Conservation (phyloP, 169 alveolate species). For the Theileria luwenshuni region DNA sequence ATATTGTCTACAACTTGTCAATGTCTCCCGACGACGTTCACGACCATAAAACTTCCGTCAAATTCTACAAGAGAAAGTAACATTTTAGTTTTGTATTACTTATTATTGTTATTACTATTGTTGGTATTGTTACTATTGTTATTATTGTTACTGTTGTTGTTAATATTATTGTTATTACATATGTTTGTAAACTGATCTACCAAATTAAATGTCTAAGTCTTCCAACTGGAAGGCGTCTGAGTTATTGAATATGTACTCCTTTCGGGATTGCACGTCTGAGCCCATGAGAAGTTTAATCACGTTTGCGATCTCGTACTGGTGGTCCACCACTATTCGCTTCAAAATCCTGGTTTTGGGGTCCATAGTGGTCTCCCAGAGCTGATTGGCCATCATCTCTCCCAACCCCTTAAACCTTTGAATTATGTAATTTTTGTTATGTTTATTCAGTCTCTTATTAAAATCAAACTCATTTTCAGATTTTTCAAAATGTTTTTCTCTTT, state of each 20-base stretch:
- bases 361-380: slow-evolving; percentile 84
- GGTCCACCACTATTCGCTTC: slow-evolving; percentile 74
- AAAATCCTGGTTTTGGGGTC: slow-evolving; percentile 75
- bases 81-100: not conserved
- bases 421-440: slow-evolving; percentile 30
- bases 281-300: slow-evolving; percentile 76
- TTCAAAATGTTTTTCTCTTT: not conserved
- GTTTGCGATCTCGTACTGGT: slow-evolving; percentile 71
- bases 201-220: slow-evolving; percentile 46
- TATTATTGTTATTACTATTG: not conserved
- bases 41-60: slow-evolving; percentile 32
- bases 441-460: not conserved
- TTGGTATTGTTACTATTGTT: not conserved
- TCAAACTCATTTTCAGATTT: not conserved
- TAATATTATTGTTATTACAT: too few species aligned
- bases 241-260: slow-evolving; percentile 71
- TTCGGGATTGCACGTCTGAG: slow-evolving; percentile 75
- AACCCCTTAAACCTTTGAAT: slow-evolving; percentile 83
- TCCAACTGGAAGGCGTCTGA: slow-evolving; percentile 64
- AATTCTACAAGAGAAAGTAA: slow-evolving; percentile 16
- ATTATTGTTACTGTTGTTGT: not conserved
- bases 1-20: slow-evolving; percentile 50
- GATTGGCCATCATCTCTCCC: slow-evolving; percentile 86
- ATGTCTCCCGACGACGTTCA: slow-evolving; percentile 49
- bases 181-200: too few species aligned